These are phyloP conservation scores for Phlyctochytrium arcticum DNA, from an alignment of 192 early-diverging fungal genomes.

Conservation along the genomic window DNA sequence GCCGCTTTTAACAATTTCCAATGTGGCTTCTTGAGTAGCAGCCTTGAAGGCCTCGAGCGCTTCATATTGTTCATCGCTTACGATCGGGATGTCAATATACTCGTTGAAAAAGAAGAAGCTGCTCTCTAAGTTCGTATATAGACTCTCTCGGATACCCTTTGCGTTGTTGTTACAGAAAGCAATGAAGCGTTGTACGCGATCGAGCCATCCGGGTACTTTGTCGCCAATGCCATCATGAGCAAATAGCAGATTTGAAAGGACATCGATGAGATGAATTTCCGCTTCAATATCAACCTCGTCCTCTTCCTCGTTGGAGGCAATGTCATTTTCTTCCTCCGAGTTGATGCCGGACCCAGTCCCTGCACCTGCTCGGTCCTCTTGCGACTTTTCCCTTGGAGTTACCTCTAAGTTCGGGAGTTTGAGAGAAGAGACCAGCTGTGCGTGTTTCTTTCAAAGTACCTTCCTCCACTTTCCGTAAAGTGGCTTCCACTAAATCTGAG, in stretches of 20 bases:
- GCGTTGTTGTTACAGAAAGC: slow-evolving; percentile 30
- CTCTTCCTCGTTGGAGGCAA: slow-evolving; percentile 8
- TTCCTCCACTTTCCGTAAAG: slow-evolving; percentile 15
- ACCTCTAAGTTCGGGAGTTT: too few relatives aligned
- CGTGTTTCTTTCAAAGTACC: background rate
- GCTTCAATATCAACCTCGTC: slow-evolving; percentile 41
- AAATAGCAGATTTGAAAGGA: slow-evolving; percentile 49
- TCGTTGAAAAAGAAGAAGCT: slow-evolving; percentile 57
- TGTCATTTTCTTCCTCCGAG: slow-evolving; percentile 7
- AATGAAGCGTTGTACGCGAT: slow-evolving; percentile 41
- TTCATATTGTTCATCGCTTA: slow-evolving; percentile 52
- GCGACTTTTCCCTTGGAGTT: background rate
- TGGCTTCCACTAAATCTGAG: slow-evolving; percentile 27
- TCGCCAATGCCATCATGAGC: slow-evolving; percentile 43
- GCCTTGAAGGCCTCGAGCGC: slow-evolving; percentile 44
- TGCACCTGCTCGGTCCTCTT: background rate
- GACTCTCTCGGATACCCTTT: slow-evolving; percentile 33
- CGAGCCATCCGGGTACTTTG: slow-evolving; percentile 28
- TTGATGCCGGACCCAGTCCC: background rate
- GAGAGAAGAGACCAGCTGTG: too few relatives aligned
- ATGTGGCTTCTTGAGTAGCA: slow-evolving; percentile 49
- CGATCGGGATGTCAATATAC: slow-evolving; percentile 55
- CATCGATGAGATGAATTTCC: slow-evolving; percentile 40
- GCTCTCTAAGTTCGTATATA: slow-evolving; percentile 47
- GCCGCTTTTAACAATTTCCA: slow-evolving; percentile 59